Base-by-base conservation (phyloP, 2,329 filamentous ascomycete species). In the Peltaster fructicola region DNA sequence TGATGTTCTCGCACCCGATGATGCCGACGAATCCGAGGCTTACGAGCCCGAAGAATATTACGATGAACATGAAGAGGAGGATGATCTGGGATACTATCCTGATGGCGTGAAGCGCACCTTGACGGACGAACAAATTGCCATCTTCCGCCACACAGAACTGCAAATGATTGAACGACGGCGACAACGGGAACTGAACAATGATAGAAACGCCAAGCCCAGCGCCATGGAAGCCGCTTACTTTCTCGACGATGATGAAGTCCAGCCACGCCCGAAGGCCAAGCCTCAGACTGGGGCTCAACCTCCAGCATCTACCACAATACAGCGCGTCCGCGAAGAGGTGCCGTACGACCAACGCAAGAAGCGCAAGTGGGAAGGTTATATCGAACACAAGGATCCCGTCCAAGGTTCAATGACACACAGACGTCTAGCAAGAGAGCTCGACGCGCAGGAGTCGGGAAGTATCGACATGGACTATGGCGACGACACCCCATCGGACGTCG, bases 81-180 rank as follows among this genome's bases (percentile, higher is more conserved):
- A 73, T 18, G 68, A 56, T 1, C 57, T 93, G 9, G 85, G 82
- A 10, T 85, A 80, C 50, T 95, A 95, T 38, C 52, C 66, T 1
- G 84, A 95, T 43, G 84, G 85, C 3, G 68, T 72, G 32, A 88
- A 88, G 47, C 74, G 85, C 19, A 92, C 82, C 10, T 59, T 95
- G 40, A 93, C 84, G 7, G 79, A 93, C 43, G 78, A 82, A 39
- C 79, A 93, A 55, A 80, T 93, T 38, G 68, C 69, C 26, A 85
- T 92, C 32, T 93, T 93, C 47, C 66, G 84, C 32, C 80, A 90
- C 45, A 85, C 78, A 2, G 85, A 95, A 50, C 65, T 91, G 12
- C 73, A 88, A 43, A 53, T 67, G 8, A 56, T 91, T n/a, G n/a
- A n/a, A n/a, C n/a, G n/a, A n/a, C n/a, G n/a, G n/a, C n/a, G n/a